Conservation (phyloP, 169 alveolate species). For the Eimeria necatrix region DNA sequence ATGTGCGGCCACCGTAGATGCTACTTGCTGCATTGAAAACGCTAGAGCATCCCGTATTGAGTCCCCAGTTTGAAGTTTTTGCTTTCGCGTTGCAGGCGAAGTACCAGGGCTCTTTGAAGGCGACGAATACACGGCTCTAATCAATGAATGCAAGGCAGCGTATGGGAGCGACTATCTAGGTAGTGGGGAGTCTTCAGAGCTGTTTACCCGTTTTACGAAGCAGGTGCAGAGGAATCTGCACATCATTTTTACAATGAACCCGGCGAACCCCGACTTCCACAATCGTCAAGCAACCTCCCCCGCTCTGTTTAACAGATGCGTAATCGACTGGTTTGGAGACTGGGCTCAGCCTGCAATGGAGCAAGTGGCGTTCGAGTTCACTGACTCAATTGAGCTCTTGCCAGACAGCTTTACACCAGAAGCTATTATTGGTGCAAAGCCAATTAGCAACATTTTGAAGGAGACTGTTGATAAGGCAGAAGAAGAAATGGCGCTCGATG, state of each 20-base stretch:
- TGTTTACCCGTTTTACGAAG: conserved; percentile 96
- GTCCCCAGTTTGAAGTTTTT: neutral
- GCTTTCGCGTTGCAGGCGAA: conserved; percentile 92
- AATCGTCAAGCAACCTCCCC: conserved; percentile 98
- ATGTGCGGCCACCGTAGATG: neutral
- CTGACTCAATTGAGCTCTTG: conserved; percentile 75
- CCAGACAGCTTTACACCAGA: conserved; percentile 77
- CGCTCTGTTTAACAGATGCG: conserved; percentile 98
- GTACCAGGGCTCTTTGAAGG: conserved; percentile 99
- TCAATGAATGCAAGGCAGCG: conserved; percentile 94
- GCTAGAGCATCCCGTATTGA: neutral
- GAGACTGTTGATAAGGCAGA: conserved; percentile 81
- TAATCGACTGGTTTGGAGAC: conserved; percentile 99
- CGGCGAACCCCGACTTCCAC: conserved; percentile 98
- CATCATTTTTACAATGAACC: conserved; percentile 99
- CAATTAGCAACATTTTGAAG: conserved; percentile 43
- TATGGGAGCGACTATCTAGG: conserved; percentile 80
- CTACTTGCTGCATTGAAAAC: neutral
- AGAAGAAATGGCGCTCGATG: conserved; percentile 78
- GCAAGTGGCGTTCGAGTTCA: conserved; percentile 88
- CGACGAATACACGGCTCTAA: conserved; percentile 97
- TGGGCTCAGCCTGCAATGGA: conserved; percentile 97
- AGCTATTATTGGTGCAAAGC: conserved; percentile 77
- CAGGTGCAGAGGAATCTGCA: conserved; percentile 97
- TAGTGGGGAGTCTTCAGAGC: conserved; percentile 89